Evolutionary conservation across 2,329 filamentous ascomycete species (phyloP), one percentile per base, ranked within the genome.

Genomic region (Cladosporium oxysporum): DNA sequence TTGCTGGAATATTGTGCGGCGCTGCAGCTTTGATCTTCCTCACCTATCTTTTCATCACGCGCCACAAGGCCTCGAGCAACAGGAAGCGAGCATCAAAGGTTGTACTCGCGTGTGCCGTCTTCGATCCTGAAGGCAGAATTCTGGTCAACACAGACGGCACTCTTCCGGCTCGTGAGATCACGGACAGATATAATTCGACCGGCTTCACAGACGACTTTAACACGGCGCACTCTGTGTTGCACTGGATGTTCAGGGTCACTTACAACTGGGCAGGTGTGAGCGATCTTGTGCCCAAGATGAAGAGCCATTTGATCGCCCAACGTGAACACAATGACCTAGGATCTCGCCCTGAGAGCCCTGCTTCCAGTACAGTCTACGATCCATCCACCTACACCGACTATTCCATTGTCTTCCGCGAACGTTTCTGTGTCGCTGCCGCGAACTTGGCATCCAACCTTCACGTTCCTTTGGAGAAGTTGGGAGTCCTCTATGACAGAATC

Each of bases 231-330:
- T 87, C 91, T 0, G 87, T 93, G 1, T 96, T 95, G 77, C 87
- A 93, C 59, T 96, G 93, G 93, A 89, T 95, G 73, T 96, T 91
- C 74, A 87, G 91, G 65, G 91, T 92, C 2, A 91, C 91, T 7
- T 85, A 88, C 66, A 90, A 93, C 76, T 97, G 93, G 93, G 75
- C 79, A 8, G 85, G 87, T 49, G 84, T 96, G 29, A 83, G 83
- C 64, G 85, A 87, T 53, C 81, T 95, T 5, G 82, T 96, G 28
- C 85, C 86, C 7, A 85, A 85, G 50, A 96, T 96, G 90, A 84
- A 85, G 63, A 83, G 83, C 47, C 91, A 95, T 70, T 78, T 96
- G n/a, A 79, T 83, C 52, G 78, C 70, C 70, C 82, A 75, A 74
- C 70, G 69, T 47, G 70, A 71, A 29, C 82, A 69, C 35, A 72